A percentile compares a stretch with the other conserved stretches of the same genome.
phyloP scores from a whole-genome alignment of 805 yeast genomes.

The Metschnikowia orientalis region DNA sequence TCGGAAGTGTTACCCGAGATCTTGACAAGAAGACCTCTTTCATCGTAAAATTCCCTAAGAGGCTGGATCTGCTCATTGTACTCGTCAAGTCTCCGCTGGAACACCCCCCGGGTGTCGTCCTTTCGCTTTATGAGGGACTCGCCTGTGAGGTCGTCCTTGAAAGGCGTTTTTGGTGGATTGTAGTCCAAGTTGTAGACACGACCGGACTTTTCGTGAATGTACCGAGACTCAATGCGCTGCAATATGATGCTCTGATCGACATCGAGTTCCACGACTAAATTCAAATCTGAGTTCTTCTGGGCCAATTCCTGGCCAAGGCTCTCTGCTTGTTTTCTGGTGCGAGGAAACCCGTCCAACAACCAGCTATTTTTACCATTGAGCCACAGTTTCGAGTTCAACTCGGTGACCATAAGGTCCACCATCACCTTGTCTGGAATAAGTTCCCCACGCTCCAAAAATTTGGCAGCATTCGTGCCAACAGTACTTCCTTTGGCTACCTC shows the following conservation, averaged over 20 bases:
- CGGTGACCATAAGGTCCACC: constrained; percentile 51
- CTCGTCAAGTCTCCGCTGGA: constrained; percentile 59
- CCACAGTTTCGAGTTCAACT: constrained; percentile 43
- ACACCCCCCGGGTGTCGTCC: constrained; percentile 77
- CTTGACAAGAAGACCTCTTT: constrained; percentile 41
- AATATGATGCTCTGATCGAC: constrained; percentile 85
- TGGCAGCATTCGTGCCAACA: constrained; percentile 55
- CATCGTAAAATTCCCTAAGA: constrained; percentile 55
- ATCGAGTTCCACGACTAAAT: constrained; percentile 77
- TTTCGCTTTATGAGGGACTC: constrained; percentile 75
- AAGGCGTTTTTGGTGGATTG: constrained; percentile 83
- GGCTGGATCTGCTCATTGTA: constrained; percentile 61
- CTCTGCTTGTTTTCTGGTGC: constrained; percentile 71
- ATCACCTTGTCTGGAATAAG: constrained; percentile 72
- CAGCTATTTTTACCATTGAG: constrained; percentile 48
- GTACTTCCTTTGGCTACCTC: constrained; percentile 54
- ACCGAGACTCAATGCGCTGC: constrained; percentile 76
- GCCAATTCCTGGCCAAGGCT: constrained; percentile 46
- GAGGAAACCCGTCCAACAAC: constrained; percentile 90
- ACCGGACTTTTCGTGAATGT: constrained; percentile 82
- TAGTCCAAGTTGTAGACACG: constrained; percentile 81
- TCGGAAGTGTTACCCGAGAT: constrained; percentile 82
- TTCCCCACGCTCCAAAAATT: constrained; percentile 56
- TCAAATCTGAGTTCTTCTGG: constrained; percentile 42
- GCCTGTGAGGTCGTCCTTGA: constrained; percentile 84